Conservation (phyloP, 345 rosid genomes). For the Ricinus communis region DNA sequence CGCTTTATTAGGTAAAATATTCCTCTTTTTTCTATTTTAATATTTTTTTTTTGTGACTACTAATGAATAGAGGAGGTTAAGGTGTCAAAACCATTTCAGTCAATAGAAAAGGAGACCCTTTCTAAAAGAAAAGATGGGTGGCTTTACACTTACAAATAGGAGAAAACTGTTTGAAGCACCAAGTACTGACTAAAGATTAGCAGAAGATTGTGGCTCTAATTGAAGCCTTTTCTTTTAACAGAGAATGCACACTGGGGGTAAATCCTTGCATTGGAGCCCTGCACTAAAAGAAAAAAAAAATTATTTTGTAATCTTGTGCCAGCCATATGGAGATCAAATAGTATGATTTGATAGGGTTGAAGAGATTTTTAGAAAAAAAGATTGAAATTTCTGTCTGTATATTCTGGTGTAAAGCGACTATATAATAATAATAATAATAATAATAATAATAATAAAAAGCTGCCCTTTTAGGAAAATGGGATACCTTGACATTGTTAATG, state of each 20-base stretch:
- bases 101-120: slow-evolving; percentile 1
- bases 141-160: too few species aligned
- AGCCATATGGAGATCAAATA: too few species aligned
- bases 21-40: too few species aligned
- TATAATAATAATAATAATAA: not conserved
- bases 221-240: not conserved
- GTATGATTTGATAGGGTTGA: too few species aligned
- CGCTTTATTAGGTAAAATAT: slow-evolving; percentile 20
- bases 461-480: slow-evolving; percentile 2
- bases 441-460: not conserved
- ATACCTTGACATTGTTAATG: not conserved
- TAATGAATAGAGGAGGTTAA: slow-evolving; percentile 15
- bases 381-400: not conserved
- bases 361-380: too few species aligned
- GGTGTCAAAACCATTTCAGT: slow-evolving; percentile 17
- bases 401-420: not conserved
- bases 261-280: too few species aligned
- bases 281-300: too few species aligned
- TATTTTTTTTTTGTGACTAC: not conserved
- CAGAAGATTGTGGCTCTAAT: slow-evolving; percentile 8
- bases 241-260: too few species aligned
- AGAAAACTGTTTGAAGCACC: slow-evolving; percentile 12
- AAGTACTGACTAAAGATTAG: slow-evolving; percentile 9
- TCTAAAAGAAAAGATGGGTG: slow-evolving; percentile 3
- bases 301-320: too few species aligned